A percentile compares a stretch with the other conserved stretches of the same genome.
These are phyloP conservation scores for Hordeum marinum DNA, from an alignment of 176 grass and related monocot species.

Conservation along the genomic window DNA sequence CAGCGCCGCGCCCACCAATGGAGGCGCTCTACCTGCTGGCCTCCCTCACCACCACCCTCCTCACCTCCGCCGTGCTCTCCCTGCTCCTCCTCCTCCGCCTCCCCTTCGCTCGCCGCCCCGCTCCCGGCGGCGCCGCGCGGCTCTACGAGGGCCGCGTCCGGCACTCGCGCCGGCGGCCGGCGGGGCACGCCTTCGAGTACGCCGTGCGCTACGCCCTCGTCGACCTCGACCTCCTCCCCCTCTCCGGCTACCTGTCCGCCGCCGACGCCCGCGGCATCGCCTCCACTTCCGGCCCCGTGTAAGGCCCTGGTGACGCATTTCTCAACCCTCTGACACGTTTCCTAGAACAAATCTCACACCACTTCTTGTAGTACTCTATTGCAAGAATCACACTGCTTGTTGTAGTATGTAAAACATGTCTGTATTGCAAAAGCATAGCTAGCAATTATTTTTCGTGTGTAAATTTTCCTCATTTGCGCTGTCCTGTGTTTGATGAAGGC, in stretches of 20 bases:
- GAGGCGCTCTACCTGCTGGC: constrained; percentile 53
- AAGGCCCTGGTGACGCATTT: neutral
- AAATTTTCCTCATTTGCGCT: neutral
- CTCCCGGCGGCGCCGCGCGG: neutral
- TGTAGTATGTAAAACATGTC: neutral
- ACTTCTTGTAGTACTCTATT: neutral
- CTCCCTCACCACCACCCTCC: constrained; percentile 38
- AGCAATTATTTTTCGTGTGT: neutral
- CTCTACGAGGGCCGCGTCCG: constrained; percentile 74
- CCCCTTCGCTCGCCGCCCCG: neutral
- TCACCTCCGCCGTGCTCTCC: constrained; percentile 38
- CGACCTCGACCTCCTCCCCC: constrained; percentile 56
- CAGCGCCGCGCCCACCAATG: constrained; percentile 29
- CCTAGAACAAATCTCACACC: neutral
- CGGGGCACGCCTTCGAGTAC: constrained; percentile 72
- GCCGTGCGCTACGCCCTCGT: constrained; percentile 70
- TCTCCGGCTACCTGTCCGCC: constrained; percentile 51
- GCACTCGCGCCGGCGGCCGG: constrained; percentile 56
- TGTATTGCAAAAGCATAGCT: neutral
- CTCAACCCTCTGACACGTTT: neutral
- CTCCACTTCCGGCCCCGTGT: constrained; percentile 71
- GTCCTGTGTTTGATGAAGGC: constrained; percentile 32
- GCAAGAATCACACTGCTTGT: neutral
- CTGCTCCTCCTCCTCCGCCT: constrained; percentile 31
- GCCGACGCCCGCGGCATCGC: constrained; percentile 59